Base-by-base conservation (phyloP, 1,139 yeast species). In the Blastobotrys niveus region DNA sequence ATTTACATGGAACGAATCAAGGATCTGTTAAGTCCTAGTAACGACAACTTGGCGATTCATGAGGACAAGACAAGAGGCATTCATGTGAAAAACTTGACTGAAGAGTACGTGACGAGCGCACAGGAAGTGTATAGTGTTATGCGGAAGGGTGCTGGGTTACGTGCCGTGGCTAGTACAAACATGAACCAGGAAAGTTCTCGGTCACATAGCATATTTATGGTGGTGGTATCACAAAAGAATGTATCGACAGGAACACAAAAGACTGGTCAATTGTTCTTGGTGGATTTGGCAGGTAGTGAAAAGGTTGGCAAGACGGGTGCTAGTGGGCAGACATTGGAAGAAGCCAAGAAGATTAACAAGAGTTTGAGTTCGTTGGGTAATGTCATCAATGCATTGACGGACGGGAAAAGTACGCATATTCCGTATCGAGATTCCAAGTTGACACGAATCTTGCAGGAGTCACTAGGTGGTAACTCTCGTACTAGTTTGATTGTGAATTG, bases 251-350 rank as follows among this genome's bases (percentile, higher is more conserved):
- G 76, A 21, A 69, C 76, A 10, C 70, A 75, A 34, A 84, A 80
- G 58, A 71, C 75, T 36, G 81, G 88, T n/a, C 79, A 73, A 50
- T 69, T 88, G 46, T 84, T 81, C 56, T 65, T 88, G 42, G 93
- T 87, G 9, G 96, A 88, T 65, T 70, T 88, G 51, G 96, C 95
- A 0, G 95, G 96, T 3, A 80, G 91, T 34, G 96, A 88, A 63
- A 85, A 84, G 60, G 80, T 85, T n/a, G 80, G 80, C 46, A 84
- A 81, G 54, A 80, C 94, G 0, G 91, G 93, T 2, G 93, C 88
- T 0, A 65, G 77, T 2, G 93, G 91, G 1, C 80, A 79, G 51
- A 73, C 82, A 1, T 66, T 85, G 15, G 89, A 87, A 59, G 96
- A 88, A 55, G 89, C 95, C 0, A 83, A 83, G 57, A 85, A 82